Conservation (phyloP, 2,329 filamentous ascomycete species). For the Aspergillus terreus region DNA sequence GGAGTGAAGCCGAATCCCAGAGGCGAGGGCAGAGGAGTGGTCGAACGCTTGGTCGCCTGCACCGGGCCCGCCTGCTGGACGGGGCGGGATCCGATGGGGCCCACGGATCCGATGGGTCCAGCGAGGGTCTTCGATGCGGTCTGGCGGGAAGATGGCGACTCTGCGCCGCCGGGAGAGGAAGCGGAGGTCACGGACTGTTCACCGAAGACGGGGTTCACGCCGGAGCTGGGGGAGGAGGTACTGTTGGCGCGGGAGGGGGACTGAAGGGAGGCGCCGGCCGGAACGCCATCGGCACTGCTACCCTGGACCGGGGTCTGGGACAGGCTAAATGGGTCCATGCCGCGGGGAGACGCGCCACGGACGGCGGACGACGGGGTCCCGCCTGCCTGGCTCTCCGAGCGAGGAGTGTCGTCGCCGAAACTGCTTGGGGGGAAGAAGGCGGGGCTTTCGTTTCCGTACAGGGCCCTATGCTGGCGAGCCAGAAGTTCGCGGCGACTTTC, state of each 20-base stretch:
- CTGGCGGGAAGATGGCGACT: constrained; percentile 68
- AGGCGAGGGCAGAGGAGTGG: constrained; percentile 87
- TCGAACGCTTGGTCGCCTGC: constrained; percentile 69
- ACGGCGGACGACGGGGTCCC: constrained; percentile 55
- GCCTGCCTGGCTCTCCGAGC: constrained; percentile 63
- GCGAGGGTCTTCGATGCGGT: constrained; percentile 53
- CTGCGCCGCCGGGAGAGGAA: constrained; percentile 72
- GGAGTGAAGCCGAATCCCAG: constrained; percentile 68
- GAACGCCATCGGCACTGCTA: constrained; percentile 48
- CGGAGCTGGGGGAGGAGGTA: constrained; percentile 67
- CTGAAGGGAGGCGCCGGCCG: constrained; percentile 36
- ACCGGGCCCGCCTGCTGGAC: constrained; percentile 51
- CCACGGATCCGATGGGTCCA: constrained; percentile 63
- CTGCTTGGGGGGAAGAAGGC: constrained; percentile 64
- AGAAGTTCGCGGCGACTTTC: constrained; percentile 95
- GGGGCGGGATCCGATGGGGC: constrained; percentile 90
- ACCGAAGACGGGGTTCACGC: constrained; percentile 47
- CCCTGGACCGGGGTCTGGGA: constrained; percentile 46
- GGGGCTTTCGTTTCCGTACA: constrained; percentile 74
- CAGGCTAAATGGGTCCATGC: constrained; percentile 67
- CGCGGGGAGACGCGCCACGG: constrained; percentile 74
- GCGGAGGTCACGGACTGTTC: constrained; percentile 74
- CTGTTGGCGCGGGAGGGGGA: constrained; percentile 73
- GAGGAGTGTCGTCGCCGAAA: constrained; percentile 66
- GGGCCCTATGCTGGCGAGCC: constrained; percentile 86